Percentiles rank a stretch among this genome's conserved stretches.
These are phyloP conservation scores for Phaffia tasmanica DNA, from an alignment of 768 basidiomycete species.

Conservation along the genomic window DNA sequence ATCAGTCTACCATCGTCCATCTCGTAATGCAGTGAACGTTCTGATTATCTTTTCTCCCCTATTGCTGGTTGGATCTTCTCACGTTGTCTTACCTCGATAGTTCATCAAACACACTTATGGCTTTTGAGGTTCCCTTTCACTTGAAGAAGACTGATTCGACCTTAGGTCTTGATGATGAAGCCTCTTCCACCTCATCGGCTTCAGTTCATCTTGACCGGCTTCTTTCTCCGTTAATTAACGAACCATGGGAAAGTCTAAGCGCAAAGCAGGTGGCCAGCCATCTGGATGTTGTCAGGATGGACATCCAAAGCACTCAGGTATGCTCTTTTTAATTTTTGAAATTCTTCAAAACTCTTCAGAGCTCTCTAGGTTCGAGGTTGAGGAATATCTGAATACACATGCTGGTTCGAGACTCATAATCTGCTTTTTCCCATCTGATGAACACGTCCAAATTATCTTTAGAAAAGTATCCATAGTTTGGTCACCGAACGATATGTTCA, in stretches of 20 bases:
- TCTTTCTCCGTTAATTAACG: slow-evolving; percentile 8
- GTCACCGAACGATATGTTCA: slow-evolving; percentile 11
- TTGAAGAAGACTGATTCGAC: slow-evolving; percentile 5
- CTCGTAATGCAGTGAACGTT: no score
- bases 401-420: background rate
- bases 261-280: slow-evolving; percentile 2
- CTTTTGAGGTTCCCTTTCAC: slow-evolving; percentile 23
- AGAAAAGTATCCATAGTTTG: slow-evolving; percentile 12
- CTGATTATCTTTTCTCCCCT: no score
- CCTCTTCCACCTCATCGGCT: background rate
- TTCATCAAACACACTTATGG: slow-evolving; percentile 1
- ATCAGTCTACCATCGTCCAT: no score
- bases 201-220: slow-evolving; percentile 17
- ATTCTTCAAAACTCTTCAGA: no score
- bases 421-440: background rate
- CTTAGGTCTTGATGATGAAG: background rate
- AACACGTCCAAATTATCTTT: background rate
- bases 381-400: background rate
- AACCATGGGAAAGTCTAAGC: slow-evolving; percentile 10
- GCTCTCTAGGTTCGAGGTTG: no score
- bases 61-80: no score
- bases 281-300: slow-evolving; percentile 1
- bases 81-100: no score
- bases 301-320: slow-evolving; percentile 17
- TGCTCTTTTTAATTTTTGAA: background rate